These are phyloP conservation scores for Fusarium dimerum DNA, from an alignment of 2,329 filamentous ascomycete species.

Conservation along the genomic window DNA sequence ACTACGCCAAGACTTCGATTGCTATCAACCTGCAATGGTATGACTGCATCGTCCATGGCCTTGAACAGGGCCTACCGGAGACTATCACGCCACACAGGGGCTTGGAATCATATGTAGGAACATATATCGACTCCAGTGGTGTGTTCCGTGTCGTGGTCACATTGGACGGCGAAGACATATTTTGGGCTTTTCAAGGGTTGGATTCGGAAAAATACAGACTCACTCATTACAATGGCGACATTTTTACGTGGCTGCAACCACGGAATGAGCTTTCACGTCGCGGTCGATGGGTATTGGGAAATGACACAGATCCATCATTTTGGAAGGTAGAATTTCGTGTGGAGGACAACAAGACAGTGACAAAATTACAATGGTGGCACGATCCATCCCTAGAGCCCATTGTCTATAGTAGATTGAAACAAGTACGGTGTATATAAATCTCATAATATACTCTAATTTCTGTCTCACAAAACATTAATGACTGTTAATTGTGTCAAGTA, in stretches of 20 bases:
- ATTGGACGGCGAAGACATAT: neutral
- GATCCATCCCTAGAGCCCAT: too few species aligned
- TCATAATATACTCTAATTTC: too few species aligned
- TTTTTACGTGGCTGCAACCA: slow-evolving; percentile 2
- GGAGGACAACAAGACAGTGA: too few species aligned
- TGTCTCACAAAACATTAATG: too few species aligned
- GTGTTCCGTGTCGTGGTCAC: neutral
- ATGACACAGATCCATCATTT: neutral
- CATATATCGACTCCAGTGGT: neutral
- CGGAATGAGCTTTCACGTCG: neutral
- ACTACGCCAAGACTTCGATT: neutral
- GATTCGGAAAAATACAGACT: slow-evolving; percentile 3
- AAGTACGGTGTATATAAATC: too few species aligned
- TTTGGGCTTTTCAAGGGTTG: neutral
- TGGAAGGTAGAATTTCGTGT: neutral
- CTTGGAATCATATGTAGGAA: neutral
- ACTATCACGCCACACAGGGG: neutral
- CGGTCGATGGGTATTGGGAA: neutral
- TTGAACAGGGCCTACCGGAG: neutral
- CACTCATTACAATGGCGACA: slow-evolving; percentile 4
- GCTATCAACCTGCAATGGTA: neutral
- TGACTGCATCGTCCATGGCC: neutral
- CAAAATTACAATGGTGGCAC: too few species aligned
- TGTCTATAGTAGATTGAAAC: too few species aligned
- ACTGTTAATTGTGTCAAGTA: too few species aligned